Evolutionary conservation across 1,284 basidiomycete species (phyloP), one percentile per base, ranked within the genome.

Genomic region (Phenoliferia sp.): DNA sequence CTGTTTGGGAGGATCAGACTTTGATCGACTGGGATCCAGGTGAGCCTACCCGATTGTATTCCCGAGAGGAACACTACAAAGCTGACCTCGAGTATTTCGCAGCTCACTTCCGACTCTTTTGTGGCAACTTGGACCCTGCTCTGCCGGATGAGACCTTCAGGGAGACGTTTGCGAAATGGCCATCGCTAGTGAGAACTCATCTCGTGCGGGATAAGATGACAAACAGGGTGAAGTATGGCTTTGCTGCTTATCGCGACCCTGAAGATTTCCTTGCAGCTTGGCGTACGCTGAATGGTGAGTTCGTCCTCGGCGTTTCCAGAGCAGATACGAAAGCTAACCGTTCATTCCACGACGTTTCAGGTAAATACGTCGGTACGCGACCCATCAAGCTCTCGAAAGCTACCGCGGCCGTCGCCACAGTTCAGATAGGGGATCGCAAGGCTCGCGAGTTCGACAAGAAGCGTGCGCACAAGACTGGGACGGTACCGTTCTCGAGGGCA

Each of bases 71-170:
- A n/a, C n/a, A n/a, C n/a, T n/a, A n/a, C n/a, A n/a, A n/a, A n/a
- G n/a, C n/a, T n/a, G n/a, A n/a, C n/a, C n/a, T n/a, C n/a, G n/a
- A n/a, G 48, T 52, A 28, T 2, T 52, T 5, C 48, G 48, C 74
- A 96, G 92, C 90, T 17, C 99, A 97, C 92, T 99, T 96, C 82
- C 87, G 96, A 34, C 82, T 99, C 58, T 99, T 99, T 76, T 93
- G 99, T 29, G 96, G 96, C 60, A 94, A 99, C 79, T 84, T 99
- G 54, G 97, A 94, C 76, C 98, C 98, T 77, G 96, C 99, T 80
- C 94, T 99, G 34, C 93, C 92, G 62, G 96, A 99, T 76, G 91
- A 91, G 74, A 94, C 94, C 3, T 99, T 99, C 80, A 88, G 86
- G 32, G 33, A 63, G 6, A 67, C 70, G 16, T 73, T 73, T 56